Conservation (phyloP, 805 yeast genomes). For the Lachancea dasiensis region DNA sequence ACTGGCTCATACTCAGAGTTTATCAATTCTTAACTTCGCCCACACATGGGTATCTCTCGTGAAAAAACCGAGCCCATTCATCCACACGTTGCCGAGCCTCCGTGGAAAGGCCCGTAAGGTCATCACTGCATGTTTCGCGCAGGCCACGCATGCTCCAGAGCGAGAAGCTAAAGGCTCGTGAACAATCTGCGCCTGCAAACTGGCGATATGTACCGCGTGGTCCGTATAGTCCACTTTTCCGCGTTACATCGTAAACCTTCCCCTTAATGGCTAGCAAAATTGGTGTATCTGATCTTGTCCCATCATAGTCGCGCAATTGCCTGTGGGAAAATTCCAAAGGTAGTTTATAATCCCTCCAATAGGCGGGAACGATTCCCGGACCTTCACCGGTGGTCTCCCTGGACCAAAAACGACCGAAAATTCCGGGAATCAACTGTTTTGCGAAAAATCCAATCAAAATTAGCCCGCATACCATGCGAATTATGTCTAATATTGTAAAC, state of each 20-base stretch:
- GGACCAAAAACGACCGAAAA: too few species aligned
- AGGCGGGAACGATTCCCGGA: constrained; percentile 1
- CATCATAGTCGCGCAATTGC: constrained; percentile 9
- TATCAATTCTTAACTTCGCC: constrained; percentile 10
- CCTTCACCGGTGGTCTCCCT: too few species aligned
- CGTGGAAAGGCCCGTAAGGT: constrained; percentile 12
- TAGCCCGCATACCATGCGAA: constrained; percentile 18
- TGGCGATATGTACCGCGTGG: constrained; percentile 23
- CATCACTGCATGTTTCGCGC: constrained; percentile 11
- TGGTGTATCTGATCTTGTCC: constrained; percentile 2
- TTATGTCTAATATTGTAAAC: constrained; percentile 14
- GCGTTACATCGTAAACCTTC: constrained; percentile 23
- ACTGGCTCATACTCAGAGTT: too few species aligned
- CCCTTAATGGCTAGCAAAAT: constrained; percentile 21
- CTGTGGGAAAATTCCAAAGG: constrained; percentile 8
- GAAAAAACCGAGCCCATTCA: constrained; percentile 19
- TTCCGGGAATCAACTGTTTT: constrained; percentile 12
- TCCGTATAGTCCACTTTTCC: constrained; percentile 19
- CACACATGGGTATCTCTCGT: constrained; percentile 19
- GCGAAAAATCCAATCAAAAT: constrained; percentile 10
- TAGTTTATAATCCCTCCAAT: constrained; percentile 14
- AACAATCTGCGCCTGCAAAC: constrained; percentile 24
- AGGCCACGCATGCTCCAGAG: constrained; percentile 19
- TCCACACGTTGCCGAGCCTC: constrained; percentile 14
- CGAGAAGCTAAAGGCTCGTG: constrained; percentile 17